Evolutionary conservation across 352 stramenopile species (phyloP).

Genomic region (Phytophthora palmivora): DNA sequence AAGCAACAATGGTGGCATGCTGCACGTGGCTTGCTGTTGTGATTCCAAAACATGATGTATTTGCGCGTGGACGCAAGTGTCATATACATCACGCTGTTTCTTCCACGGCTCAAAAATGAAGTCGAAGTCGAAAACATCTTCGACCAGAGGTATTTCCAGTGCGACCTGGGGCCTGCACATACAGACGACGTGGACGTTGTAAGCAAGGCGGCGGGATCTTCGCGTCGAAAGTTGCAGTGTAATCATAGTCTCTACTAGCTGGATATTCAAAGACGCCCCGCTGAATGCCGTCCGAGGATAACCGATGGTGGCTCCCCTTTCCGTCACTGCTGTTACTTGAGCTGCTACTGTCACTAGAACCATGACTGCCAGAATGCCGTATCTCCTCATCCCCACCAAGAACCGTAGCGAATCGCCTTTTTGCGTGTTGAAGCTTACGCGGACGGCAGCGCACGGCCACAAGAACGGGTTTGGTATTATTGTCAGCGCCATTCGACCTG

Average conservation of each 20-base stretch:
- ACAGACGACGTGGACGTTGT: slow-evolving; percentile 33
- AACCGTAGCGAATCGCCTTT: slow-evolving; percentile 9
- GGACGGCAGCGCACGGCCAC: slow-evolving; percentile 66
- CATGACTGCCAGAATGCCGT: background rate
- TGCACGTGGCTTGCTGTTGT: slow-evolving; percentile 27
- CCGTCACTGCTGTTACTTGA: slow-evolving; percentile 20
- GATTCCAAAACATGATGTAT: slow-evolving; percentile 52
- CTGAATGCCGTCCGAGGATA: slow-evolving; percentile 20
- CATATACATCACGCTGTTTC: slow-evolving; percentile 62
- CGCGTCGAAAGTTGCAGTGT: slow-evolving; percentile 17
- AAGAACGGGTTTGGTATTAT: slow-evolving; percentile 43
- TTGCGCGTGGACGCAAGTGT: slow-evolving; percentile 41
- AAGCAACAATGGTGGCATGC: slow-evolving; percentile 66
- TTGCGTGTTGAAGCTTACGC: slow-evolving; percentile 30
- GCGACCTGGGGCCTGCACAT: slow-evolving; percentile 28
- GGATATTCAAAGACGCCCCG: slow-evolving; percentile 43
- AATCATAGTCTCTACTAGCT: slow-evolving; percentile 12
- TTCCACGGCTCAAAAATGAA: slow-evolving; percentile 61
- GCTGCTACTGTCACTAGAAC: slow-evolving; percentile 20
- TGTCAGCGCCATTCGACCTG: slow-evolving; percentile 2
- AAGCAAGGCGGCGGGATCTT: slow-evolving; percentile 27
- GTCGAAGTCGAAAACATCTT: slow-evolving; percentile 74
- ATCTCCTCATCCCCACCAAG: slow-evolving; percentile 14
- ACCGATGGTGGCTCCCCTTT: slow-evolving; percentile 6
- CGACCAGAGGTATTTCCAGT: slow-evolving; percentile 16